phyloP scores from a whole-genome alignment of 441 rosid genomes.

The Melastoma candidum region DNA sequence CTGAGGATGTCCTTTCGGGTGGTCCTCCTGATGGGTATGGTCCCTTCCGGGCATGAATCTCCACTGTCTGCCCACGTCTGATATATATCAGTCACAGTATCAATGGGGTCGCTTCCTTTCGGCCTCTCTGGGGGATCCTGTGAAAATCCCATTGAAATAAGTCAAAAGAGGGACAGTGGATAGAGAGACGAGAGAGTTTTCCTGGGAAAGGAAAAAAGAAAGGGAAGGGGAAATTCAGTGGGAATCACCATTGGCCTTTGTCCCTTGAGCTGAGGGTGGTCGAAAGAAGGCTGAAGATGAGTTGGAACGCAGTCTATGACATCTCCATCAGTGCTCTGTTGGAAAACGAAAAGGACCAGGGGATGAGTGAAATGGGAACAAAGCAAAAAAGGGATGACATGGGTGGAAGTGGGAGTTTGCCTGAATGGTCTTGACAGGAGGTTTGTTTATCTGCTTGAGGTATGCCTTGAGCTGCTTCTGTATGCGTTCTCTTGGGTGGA shows the following conservation, averaged over 20 bases:
- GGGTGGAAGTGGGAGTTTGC: not conserved
- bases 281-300: conserved; percentile 18
- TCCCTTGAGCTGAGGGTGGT: conserved; percentile 15
- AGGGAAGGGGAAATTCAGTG: not conserved
- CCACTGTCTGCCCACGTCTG: conserved; percentile 15
- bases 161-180: no score
- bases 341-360: not conserved
- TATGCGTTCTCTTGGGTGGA: conserved; percentile 2
- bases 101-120: conserved; percentile 4
- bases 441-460: conserved; percentile 15
- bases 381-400: not conserved
- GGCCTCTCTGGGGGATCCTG: conserved; percentile 17
- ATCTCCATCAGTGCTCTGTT: conserved; percentile 19
- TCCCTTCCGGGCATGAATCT: conserved; percentile 18
- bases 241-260: conserved; percentile 14
- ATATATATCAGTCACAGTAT: conserved; percentile 3
- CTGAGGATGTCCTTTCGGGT: conserved; percentile 15
- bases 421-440: conserved; percentile 19
- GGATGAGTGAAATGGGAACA: not conserved
- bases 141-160: not conserved
- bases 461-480: conserved; percentile 7
- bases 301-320: conserved; percentile 15
- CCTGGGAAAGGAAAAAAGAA: not conserved
- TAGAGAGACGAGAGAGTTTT: not conserved
- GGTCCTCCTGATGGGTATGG: conserved; percentile 18